Base-by-base conservation (phyloP, 2,329 filamentous ascomycete species). In the Fusarium abutilonis region DNA sequence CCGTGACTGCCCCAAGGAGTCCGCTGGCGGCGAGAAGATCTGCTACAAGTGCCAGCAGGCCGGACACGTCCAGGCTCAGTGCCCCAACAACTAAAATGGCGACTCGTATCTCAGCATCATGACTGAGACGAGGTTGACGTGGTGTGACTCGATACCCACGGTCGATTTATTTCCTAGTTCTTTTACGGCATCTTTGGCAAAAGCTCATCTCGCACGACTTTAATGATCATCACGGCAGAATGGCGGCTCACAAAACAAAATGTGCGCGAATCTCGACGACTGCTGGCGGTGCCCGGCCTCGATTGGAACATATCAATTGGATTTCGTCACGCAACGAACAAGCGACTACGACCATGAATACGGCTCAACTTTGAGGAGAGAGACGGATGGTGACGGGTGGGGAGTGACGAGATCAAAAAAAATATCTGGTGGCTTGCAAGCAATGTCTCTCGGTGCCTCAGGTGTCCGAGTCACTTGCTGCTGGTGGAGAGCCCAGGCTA, bases 1-100 rank as follows among this genome's bases (percentile, higher is more conserved):
- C 68, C 91, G 94, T 68, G 95, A 99, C 80, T 99, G 95, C 86
- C 90, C 93, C 72, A 93, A 94, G 77, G 94, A 97, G 81, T 91
- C 91, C 58, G 86, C 88, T 70, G 86, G 87, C 69, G 86, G 89
- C 74, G 94, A 98, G 86, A 94, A 96, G 78, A 93, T 97, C 77
- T 99, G 95, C 89, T 99, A 99, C 87, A 96, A 96, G 85, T 98
- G 86, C 85, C 86, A 89, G 80, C 85, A 88, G 79, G 76, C 83
- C 69, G 93, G 94, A 72, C 94, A 97, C 82, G 90, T 98, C 77
- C 94, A 97, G 87, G 88, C 91, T 72, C 87, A 91, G 73, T 99
- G 95, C 89, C 92, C 94, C 74, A 93, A 89, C 77, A 93, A 90
- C 77, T 83, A 83, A 79, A 70, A 61, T 65, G 66, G 66, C 64